Conservation (phyloP, 352 stramenopile genomes). For the Phytophthora macrochlamydospora region DNA sequence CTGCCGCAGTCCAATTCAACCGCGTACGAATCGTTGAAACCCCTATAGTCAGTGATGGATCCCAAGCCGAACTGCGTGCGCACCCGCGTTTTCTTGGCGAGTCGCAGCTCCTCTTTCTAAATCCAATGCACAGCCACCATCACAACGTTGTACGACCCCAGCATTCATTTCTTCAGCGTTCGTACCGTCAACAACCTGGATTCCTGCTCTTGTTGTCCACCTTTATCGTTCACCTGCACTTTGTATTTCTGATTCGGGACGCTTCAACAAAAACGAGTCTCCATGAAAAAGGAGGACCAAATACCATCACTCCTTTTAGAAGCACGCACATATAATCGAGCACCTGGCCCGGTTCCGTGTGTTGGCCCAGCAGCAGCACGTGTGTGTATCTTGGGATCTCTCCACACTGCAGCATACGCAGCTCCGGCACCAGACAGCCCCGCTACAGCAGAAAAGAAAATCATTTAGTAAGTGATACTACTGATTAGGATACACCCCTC, state of each 20-base stretch:
- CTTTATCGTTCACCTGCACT: conserved; percentile 9
- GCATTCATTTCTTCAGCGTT: no score
- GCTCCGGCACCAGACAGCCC: conserved; percentile 58
- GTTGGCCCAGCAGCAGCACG: conserved; percentile 29
- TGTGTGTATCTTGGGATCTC: conserved; percentile 63
- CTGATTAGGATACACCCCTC: no score
- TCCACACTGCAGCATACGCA: conserved; percentile 72
- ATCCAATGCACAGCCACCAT: no score
- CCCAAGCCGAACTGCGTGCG: conserved; percentile 32
- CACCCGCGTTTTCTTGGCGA: conserved; percentile 32
- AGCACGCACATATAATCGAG: conserved; percentile 32
- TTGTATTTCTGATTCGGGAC: conserved; percentile 39
- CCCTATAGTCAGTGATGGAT: conserved; percentile 26
- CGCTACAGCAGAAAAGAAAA: conserved; percentile 31
- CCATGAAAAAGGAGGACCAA: neutral
- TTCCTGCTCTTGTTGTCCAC: conserved; percentile 1
- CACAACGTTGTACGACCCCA: no score
- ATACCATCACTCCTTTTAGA: neutral
- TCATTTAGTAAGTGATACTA: neutral
- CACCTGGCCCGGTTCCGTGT: conserved; percentile 8
- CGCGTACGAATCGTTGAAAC: conserved; percentile 39
- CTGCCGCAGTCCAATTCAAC: conserved; percentile 40
- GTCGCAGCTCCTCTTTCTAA: conserved; percentile 36
- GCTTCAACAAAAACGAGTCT: conserved; percentile 6
- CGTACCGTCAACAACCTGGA: conserved; percentile 46